Evolutionary conservation across 2,329 filamentous ascomycete genomes (phyloP), one percentile per base, ranked within the genome.

Genomic region (Fusarium sp.): DNA sequence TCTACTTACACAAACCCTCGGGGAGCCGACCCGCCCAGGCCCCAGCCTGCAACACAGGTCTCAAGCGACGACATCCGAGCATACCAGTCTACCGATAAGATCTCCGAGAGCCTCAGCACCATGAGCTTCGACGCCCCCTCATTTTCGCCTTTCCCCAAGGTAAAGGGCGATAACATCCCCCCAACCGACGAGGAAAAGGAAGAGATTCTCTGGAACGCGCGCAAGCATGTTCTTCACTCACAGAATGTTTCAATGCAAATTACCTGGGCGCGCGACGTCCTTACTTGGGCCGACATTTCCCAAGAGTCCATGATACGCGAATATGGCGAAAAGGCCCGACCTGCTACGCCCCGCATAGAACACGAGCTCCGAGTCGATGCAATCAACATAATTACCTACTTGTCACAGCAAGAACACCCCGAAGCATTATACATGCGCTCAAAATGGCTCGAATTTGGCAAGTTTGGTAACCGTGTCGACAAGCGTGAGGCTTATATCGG

Each of bases 371-470:
- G 92, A 69, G 84, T 92, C 53, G 96, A 99, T 80, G 94, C 96
- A 35, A 88, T 97, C 83, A 98, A 95, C 78, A 96, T 99, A 68
- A 92, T 98, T 75, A 89, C 88, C 60, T 98, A 98, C 79, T 85
- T 99, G 38, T 93, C 95, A 27, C 92, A 95, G 56, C 96, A 99
- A 80, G 90, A 92, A 70, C 96, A 99, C 76, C 96, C 96, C 27
- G 94, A 96, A 78, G 96, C 96, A 27, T 90, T 97, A 73, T 99
- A 98, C 80, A 93, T 98, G 85, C 91, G 91, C 76, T 93, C 94
- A 65, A 98, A 97, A 87, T 99, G 96, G 96, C 86, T 97, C 54
- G 96, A 99, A 80, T 99, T 98, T 85, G 96, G 96, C 75, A 97
- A 97, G 79, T 98, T 98, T 78, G 94, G 94, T 41, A 90, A 92